These are phyloP conservation scores for Phaeosphaeria sp. DNA, from an alignment of 2,329 filamentous ascomycete genomes.

Conservation along the genomic window DNA sequence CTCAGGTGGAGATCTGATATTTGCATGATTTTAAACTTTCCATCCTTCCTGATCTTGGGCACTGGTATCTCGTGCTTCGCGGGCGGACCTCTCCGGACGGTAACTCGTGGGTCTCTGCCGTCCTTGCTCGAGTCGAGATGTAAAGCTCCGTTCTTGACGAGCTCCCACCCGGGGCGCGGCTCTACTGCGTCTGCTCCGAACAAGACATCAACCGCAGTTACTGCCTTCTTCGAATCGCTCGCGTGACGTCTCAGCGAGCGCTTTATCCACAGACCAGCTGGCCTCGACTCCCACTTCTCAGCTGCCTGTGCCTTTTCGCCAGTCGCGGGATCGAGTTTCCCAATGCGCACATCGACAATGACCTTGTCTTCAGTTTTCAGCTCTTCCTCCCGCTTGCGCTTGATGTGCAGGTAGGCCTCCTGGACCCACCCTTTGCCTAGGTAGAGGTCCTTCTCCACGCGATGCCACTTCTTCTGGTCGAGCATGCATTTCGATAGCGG, in stretches of 20 bases:
- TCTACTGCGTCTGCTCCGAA: slow-evolving; percentile 93
- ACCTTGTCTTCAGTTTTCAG: slow-evolving; percentile 76
- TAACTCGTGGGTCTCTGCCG: slow-evolving; percentile 75
- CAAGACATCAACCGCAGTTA: slow-evolving; percentile 84
- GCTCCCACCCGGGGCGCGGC: slow-evolving; percentile 82
- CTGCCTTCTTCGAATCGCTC: slow-evolving; percentile 74
- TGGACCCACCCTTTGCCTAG: slow-evolving; percentile 75
- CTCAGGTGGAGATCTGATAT: slow-evolving; percentile 92
- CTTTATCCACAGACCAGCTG: slow-evolving; percentile 82
- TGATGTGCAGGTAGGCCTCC: slow-evolving; percentile 81
- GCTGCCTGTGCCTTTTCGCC: slow-evolving; percentile 62
- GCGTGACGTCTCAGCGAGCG: slow-evolving; percentile 74
- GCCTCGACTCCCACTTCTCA: slow-evolving; percentile 78
- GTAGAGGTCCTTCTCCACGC: slow-evolving; percentile 88
- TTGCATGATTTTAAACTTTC: slow-evolving; percentile 97
- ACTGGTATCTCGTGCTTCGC: slow-evolving; percentile 70
- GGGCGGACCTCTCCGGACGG: slow-evolving; percentile 74
- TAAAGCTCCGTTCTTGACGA: slow-evolving; percentile 70
- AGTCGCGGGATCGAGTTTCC: slow-evolving; percentile 71
- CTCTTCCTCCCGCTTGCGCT: slow-evolving; percentile 86
- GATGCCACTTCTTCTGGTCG: slow-evolving; percentile 76
- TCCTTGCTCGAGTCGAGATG: slow-evolving; percentile 70
- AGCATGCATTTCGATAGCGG: slow-evolving; percentile 77
- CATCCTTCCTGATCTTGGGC: slow-evolving; percentile 82
- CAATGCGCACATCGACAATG: slow-evolving; percentile 78